Conservation (phyloP, 139 green algal species). For the Auxenochlorella pyrenoidosa region DNA sequence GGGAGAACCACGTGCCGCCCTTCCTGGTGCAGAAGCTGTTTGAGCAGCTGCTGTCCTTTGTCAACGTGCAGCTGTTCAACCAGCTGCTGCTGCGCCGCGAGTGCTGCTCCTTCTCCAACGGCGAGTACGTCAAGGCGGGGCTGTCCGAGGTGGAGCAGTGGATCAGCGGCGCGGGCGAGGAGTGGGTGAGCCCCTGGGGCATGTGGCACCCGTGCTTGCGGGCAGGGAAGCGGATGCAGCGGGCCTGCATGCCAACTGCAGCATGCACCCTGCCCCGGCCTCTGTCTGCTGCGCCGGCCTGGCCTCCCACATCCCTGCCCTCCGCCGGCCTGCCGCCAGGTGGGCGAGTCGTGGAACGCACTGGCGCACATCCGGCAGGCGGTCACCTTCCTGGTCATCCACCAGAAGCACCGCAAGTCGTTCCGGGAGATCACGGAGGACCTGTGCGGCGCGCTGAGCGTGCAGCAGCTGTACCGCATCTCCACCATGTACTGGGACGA, state of each 20-base stretch:
- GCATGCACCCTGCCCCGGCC: no score
- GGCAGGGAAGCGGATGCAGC: no score
- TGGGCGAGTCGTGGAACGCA: conserved; percentile 92
- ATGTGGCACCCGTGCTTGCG: no score
- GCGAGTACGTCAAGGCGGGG: conserved; percentile 98
- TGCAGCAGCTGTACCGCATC: conserved; percentile 99
- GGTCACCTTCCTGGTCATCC: conserved; percentile 77
- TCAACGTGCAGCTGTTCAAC: conserved; percentile 99
- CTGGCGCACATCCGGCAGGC: conserved; percentile 90
- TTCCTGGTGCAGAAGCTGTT: conserved; percentile 87
- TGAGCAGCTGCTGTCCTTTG: conserved; percentile 92
- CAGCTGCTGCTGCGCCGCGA: conserved; percentile 97
- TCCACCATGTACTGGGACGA: conserved; percentile 99
- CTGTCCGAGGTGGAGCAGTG: conserved; percentile 95
- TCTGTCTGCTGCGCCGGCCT: no score
- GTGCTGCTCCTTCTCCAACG: conserved; percentile 99
- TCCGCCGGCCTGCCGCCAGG: conserved; percentile 21
- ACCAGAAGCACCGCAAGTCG: conserved; percentile 97
- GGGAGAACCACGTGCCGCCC: conserved; percentile 86
- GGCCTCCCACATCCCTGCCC: not conserved
- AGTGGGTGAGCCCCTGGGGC: conserved; percentile 64
- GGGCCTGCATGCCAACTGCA: no score
- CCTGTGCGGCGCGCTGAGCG: conserved; percentile 91
- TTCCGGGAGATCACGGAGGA: conserved; percentile 97
- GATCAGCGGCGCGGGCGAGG: conserved; percentile 79